Conservation (phyloP, 768 basidiomycete species). For the Lentinula guzmanii region DNA sequence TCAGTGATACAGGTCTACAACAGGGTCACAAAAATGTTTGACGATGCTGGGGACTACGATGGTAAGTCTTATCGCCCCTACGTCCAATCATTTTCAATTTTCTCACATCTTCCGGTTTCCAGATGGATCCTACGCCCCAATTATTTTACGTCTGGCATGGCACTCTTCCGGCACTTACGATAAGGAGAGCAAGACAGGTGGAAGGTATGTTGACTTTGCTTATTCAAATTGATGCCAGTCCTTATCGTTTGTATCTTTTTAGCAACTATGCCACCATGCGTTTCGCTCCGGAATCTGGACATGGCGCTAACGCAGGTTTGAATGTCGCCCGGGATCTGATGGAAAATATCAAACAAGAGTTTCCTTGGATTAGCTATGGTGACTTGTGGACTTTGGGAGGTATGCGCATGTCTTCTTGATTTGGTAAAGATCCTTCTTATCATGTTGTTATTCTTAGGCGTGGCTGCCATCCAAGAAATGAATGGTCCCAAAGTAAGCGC, state of each 20-base stretch:
- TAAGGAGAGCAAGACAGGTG: slow-evolving; percentile 68
- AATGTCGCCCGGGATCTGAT: slow-evolving; percentile 74
- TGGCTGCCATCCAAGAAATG: slow-evolving; percentile 56
- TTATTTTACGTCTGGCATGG: slow-evolving; percentile 89
- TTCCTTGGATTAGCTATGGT: slow-evolving; percentile 92
- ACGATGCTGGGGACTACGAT: slow-evolving; percentile 80
- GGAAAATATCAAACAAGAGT: slow-evolving; percentile 83
- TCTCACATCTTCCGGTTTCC: slow-evolving; percentile 2
- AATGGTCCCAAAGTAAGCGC: slow-evolving; percentile 61
- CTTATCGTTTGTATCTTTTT: slow-evolving; percentile 9
- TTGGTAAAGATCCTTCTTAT: slow-evolving; percentile 34
- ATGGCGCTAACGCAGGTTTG: slow-evolving; percentile 82
- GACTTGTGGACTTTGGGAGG: slow-evolving; percentile 97
- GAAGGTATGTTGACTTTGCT: slow-evolving; percentile 48
- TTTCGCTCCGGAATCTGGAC: slow-evolving; percentile 82
- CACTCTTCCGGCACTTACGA: slow-evolving; percentile 93
- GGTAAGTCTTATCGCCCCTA: slow-evolving; percentile 39
- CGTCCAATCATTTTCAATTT: slow-evolving; percentile 6
- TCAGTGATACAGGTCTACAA: slow-evolving; percentile 71
- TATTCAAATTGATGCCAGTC: not conserved
- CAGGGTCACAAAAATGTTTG: slow-evolving; percentile 70
- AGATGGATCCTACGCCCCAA: slow-evolving; percentile 89
- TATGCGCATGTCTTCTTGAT: slow-evolving; percentile 61
- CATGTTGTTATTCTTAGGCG: not conserved
- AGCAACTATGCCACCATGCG: slow-evolving; percentile 99